phyloP scores from a whole-genome alignment of 305 asterid genomes.

The Andrographis paniculata region DNA sequence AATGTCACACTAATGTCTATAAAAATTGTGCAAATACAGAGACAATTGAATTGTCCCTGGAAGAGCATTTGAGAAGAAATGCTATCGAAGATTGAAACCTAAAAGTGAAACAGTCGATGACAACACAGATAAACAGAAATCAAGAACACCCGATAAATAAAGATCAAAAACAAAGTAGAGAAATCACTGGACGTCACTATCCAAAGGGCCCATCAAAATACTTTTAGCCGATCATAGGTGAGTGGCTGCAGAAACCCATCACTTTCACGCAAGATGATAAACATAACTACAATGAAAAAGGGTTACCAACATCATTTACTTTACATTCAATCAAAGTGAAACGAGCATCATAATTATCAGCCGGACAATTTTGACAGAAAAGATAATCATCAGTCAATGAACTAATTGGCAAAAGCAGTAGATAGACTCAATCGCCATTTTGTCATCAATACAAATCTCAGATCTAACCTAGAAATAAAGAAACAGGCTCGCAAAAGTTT shows the following conservation, averaged over 20 bases:
- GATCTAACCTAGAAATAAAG: constrained; percentile 19
- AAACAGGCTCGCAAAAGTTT: constrained; percentile 13
- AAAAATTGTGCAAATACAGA: no score
- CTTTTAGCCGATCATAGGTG: constrained; percentile 14
- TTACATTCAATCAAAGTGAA: constrained; percentile 8
- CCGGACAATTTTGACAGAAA: constrained; percentile 20
- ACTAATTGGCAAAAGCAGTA: constrained; percentile 6
- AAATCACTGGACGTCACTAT: constrained; percentile 32
- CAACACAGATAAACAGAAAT: constrained; percentile 13
- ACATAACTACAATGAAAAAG: constrained; percentile 26
- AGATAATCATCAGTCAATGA: constrained; percentile 18
- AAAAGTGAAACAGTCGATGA: constrained; percentile 21
- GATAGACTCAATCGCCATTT: constrained; percentile 11
- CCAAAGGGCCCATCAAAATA: constrained; percentile 15
- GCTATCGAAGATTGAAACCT: constrained; percentile 11
- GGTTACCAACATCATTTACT: constrained; percentile 24
- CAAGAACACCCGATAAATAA: constrained; percentile 18
- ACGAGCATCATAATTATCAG: constrained; percentile 11
- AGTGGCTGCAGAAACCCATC: constrained; percentile 28
- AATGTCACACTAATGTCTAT: no score
- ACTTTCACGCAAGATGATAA: constrained; percentile 33
- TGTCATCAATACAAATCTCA: constrained; percentile 13
- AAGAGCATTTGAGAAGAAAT: no score
- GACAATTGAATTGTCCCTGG: no score
- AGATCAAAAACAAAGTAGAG: constrained; percentile 19